These are phyloP conservation scores for Sporothrix inflata DNA, from an alignment of 2,329 filamentous ascomycete species.

Conservation along the genomic window DNA sequence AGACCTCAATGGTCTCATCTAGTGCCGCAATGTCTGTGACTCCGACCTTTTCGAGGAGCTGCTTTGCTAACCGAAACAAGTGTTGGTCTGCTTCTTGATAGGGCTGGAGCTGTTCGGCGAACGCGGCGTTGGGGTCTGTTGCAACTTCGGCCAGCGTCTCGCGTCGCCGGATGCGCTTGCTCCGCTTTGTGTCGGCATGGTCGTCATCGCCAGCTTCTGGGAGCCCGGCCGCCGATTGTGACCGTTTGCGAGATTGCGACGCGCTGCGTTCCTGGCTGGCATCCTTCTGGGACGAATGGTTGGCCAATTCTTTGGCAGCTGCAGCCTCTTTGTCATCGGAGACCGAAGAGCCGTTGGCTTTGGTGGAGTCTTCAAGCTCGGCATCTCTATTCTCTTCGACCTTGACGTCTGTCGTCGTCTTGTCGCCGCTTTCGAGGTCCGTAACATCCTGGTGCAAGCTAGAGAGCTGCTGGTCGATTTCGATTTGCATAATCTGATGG, in stretches of 20 bases:
- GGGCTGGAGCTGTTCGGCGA: constrained; percentile 59
- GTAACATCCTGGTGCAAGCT: not conserved
- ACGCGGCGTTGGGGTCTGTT: constrained; percentile 55
- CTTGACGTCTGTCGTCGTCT: constrained; percentile 9
- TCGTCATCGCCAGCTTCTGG: constrained; percentile 57
- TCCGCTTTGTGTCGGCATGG: constrained; percentile 61
- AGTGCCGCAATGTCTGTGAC: constrained; percentile 46
- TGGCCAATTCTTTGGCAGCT: constrained; percentile 15
- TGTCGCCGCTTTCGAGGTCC: constrained; percentile 7
- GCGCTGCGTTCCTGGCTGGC: constrained; percentile 41
- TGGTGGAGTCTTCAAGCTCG: not conserved
- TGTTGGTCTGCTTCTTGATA: constrained; percentile 61
- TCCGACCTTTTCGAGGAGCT: constrained; percentile 58
- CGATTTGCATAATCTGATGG: constrained; percentile 45
- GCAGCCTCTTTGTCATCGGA: constrained; percentile 3
- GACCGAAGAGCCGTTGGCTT: not conserved
- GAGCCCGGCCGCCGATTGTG: constrained; percentile 64
- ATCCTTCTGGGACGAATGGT: constrained; percentile 9
- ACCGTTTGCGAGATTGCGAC: constrained; percentile 56
- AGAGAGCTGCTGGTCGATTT: constrained; percentile 43
- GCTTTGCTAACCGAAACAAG: constrained; percentile 59
- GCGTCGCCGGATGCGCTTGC: constrained; percentile 66
- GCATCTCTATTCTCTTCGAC: not conserved
- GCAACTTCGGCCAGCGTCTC: constrained; percentile 60
- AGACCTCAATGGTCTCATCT: constrained; percentile 55